Evolutionary conservation across 805 yeast genomes (phyloP).

Genomic region (Scheffersomyces coipomensis): DNA sequence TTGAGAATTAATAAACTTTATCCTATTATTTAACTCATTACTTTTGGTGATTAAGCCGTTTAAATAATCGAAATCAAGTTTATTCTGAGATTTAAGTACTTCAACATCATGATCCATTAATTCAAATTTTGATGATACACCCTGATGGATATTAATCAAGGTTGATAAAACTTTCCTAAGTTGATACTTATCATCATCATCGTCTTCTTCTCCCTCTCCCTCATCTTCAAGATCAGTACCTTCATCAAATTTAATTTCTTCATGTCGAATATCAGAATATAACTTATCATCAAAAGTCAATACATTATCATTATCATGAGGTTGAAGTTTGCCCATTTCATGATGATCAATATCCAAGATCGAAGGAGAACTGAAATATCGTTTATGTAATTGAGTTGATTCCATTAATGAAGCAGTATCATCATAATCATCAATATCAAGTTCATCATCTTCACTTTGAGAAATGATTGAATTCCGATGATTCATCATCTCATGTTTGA

Average conservation of each 20-base stretch:
- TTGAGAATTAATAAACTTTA: background rate
- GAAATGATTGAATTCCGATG: no score
- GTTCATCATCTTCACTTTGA: slow-evolving; percentile 3
- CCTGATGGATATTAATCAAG: background rate
- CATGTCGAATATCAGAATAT: no score
- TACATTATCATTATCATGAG: no score
- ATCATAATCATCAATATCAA: slow-evolving; percentile 5
- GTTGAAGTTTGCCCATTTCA: no score
- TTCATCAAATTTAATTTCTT: no score
- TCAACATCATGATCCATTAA: background rate
- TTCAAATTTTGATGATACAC: background rate
- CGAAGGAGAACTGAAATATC: slow-evolving; percentile 2
- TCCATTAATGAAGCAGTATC: slow-evolving; percentile 13
- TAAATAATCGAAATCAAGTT: background rate
- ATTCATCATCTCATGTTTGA: no score
- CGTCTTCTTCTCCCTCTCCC: background rate
- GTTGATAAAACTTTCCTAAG: background rate
- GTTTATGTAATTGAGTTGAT: background rate
- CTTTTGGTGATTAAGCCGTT: background rate
- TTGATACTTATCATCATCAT: background rate
- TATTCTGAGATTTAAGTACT: background rate
- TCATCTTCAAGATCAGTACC: background rate
- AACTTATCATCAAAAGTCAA: no score
- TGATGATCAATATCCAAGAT: background rate
- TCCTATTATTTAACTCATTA: background rate